phyloP scores from a whole-genome alignment of 2,329 filamentous ascomycete genomes.

The Ascochyta lentis region DNA sequence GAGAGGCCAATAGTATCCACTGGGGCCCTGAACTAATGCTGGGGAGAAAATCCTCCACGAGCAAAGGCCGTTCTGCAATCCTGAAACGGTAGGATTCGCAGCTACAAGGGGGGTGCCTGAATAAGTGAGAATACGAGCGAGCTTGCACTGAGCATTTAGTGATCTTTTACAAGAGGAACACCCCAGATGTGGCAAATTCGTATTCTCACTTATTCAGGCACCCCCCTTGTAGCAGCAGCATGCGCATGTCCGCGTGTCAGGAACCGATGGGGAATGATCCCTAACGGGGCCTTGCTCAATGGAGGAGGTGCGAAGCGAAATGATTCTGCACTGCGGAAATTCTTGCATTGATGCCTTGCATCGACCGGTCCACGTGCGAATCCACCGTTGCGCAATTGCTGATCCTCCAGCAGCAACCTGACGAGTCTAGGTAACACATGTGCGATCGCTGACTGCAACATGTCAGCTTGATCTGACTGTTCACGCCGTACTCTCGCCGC shows the following conservation, averaged over 20 bases:
- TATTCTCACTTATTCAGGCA: too few species aligned
- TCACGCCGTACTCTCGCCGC: not conserved
- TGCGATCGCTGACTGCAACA: constrained; percentile 1
- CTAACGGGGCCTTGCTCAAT: constrained; percentile 7
- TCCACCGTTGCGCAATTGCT: constrained; percentile 9
- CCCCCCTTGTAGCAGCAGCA: constrained; percentile 3
- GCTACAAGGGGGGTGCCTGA: too few species aligned
- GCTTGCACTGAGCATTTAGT: too few species aligned
- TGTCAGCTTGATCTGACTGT: constrained; percentile 8
- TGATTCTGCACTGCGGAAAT: not conserved
- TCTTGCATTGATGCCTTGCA: constrained; percentile 8
- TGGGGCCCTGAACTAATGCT: constrained; percentile 1
- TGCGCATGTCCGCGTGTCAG: constrained; percentile 5
- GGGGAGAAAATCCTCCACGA: constrained; percentile 12
- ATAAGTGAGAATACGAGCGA: too few species aligned
- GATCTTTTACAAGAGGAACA: too few species aligned
- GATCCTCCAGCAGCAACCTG: not conserved
- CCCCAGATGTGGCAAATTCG: too few species aligned
- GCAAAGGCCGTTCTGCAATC: constrained; percentile 6
- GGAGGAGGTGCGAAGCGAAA: constrained; percentile 15
- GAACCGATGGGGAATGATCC: constrained; percentile 1
- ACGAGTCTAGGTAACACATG: not conserved
- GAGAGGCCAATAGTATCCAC: not conserved
- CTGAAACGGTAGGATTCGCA: constrained; percentile 2
- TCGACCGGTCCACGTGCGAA: not conserved